Evolutionary conservation across 768 basidiomycete species (phyloP).

Genomic region (Trametes cingulata): DNA sequence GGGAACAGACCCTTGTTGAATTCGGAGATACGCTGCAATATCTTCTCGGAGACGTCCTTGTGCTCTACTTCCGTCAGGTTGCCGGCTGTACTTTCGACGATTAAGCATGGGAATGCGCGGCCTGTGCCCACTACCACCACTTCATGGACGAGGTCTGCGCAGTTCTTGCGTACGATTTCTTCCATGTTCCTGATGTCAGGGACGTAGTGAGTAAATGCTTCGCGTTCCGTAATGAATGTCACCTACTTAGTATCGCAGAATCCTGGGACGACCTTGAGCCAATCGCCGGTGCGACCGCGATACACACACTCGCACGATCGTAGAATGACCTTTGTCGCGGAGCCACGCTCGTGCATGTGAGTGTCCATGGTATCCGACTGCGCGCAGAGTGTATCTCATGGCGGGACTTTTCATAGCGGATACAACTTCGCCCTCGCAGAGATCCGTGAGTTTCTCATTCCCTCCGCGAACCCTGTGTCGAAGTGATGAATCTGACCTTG

Average conservation of each 20-base stretch:
- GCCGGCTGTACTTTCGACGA: not conserved
- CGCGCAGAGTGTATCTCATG: not conserved
- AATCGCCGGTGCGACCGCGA: not conserved
- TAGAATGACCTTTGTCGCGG: conserved; percentile 14
- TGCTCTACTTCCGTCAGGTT: not conserved
- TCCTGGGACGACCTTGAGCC: conserved; percentile 2
- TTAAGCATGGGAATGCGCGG: not conserved
- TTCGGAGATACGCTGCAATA: not conserved
- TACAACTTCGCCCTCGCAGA: conserved; percentile 9
- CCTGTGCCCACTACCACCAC: conserved; percentile 5
- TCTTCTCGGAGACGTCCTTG: not conserved
- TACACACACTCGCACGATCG: not conserved
- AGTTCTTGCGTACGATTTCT: not conserved
- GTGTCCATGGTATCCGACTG: not conserved
- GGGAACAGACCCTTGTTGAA: not conserved
- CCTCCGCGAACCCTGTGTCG: not conserved
- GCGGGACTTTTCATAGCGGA: not conserved
- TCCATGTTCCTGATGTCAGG: not conserved
- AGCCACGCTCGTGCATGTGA: conserved; percentile 3
- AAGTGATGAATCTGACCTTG: not conserved
- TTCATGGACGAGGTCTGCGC: conserved; percentile 2
- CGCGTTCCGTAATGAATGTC: not conserved
- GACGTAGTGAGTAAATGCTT: not conserved
- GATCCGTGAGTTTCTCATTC: not conserved
- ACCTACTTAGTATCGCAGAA: conserved; percentile 5